phyloP scores from a whole-genome alignment of 2,329 filamentous ascomycete species.

The Aspergillus sp. region DNA sequence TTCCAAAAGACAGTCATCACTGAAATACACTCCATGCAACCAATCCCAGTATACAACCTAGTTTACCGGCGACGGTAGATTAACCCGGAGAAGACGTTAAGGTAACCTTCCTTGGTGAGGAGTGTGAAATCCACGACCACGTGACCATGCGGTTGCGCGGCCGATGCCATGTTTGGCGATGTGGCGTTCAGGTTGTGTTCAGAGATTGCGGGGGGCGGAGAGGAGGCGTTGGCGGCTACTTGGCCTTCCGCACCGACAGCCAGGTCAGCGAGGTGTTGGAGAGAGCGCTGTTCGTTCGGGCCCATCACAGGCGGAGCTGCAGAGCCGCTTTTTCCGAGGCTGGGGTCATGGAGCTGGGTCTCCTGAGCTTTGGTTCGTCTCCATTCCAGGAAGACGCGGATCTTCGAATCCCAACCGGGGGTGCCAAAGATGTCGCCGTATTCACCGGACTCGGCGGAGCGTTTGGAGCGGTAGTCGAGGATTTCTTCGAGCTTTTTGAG shows the following conservation, averaged over 20 bases:
- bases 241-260: slow-evolving; percentile 46
- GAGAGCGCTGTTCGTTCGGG: slow-evolving; percentile 46
- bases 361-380: slow-evolving; percentile 38
- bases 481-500: slow-evolving; percentile 56
- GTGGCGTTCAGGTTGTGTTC: slow-evolving; percentile 28
- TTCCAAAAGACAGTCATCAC: neutral
- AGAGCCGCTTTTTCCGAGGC: slow-evolving; percentile 18
- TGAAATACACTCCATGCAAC: neutral
- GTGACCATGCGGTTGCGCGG: slow-evolving; percentile 31
- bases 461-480: slow-evolving; percentile 47
- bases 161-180: slow-evolving; percentile 25
- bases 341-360: slow-evolving; percentile 32
- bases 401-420: slow-evolving; percentile 43
- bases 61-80: slow-evolving; percentile 36
- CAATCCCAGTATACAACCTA: neutral
- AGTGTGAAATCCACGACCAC: slow-evolving; percentile 44
- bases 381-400: slow-evolving; percentile 43
- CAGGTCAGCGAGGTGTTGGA: slow-evolving; percentile 47
- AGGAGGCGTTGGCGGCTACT: slow-evolving; percentile 30
- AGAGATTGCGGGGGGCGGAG: slow-evolving; percentile 31
- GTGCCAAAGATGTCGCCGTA: slow-evolving; percentile 44
- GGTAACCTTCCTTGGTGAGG: slow-evolving; percentile 44
- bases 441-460: slow-evolving; percentile 30
- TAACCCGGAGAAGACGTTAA: slow-evolving; percentile 43
- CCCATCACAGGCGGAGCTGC: slow-evolving; percentile 39